Percentiles rank a stretch among this genome's conserved stretches.
These are phyloP conservation scores for Eremothecium coryli DNA, from an alignment of 1,139 yeast genomes.

Conservation along the genomic window DNA sequence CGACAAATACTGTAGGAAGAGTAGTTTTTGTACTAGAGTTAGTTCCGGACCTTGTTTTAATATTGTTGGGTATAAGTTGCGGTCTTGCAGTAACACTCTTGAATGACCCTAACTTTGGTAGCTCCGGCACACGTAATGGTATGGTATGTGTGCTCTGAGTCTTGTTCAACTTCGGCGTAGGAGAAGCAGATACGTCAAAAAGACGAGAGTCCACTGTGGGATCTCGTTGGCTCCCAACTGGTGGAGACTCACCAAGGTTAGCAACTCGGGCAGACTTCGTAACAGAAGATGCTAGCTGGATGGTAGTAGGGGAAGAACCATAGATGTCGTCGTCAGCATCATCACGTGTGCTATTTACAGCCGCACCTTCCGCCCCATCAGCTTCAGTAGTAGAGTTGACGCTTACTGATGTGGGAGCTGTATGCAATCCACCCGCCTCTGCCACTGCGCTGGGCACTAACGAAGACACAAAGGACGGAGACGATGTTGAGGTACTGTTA, in stretches of 20 bases:
- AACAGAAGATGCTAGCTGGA: slow-evolving; percentile 29
- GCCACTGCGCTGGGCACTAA: slow-evolving; percentile 2
- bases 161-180: slow-evolving; percentile 24
- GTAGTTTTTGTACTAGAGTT: slow-evolving; percentile 1
- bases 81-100: slow-evolving; percentile 15
- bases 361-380: not conserved
- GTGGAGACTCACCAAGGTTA: slow-evolving; percentile 7
- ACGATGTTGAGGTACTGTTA: not conserved
- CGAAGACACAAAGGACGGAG: slow-evolving; percentile 1
- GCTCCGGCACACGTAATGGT: slow-evolving; percentile 22
- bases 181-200: slow-evolving; percentile 25
- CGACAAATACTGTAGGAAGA: not conserved
- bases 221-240: slow-evolving; percentile 8
- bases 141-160: slow-evolving; percentile 7
- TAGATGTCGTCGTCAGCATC: slow-evolving; percentile 16
- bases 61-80: slow-evolving; percentile 7
- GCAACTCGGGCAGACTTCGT: slow-evolving; percentile 22
- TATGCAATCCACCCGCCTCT: not conserved
- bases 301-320: slow-evolving; percentile 31
- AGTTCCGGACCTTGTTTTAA: not conserved
- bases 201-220: slow-evolving; percentile 19
- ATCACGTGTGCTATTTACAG: slow-evolving; percentile 5
- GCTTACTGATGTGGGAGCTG: slow-evolving; percentile 1
- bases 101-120: slow-evolving; percentile 32
- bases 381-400: slow-evolving; percentile 2